These are phyloP conservation scores for Crithidia thermophila DNA, from an alignment of 208 protist species.

Conservation along the genomic window DNA sequence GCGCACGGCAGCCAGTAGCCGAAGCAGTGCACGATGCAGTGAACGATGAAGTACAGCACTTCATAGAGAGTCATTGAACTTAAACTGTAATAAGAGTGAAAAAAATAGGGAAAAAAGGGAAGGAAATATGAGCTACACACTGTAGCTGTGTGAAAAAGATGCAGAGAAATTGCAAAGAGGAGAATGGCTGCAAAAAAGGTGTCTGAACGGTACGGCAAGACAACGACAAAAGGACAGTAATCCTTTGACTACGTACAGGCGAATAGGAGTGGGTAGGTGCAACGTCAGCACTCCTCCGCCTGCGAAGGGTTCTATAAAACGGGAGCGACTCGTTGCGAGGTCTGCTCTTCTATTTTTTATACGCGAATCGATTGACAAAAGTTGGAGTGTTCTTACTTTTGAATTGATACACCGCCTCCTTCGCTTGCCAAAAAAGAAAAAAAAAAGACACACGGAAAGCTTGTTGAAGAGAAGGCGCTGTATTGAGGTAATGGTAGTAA, in stretches of 20 bases:
- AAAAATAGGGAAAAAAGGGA: constrained; percentile 19
- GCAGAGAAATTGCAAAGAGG: constrained; percentile 1
- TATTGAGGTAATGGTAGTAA: not conserved
- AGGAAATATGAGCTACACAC: constrained; percentile 1
- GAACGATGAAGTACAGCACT: constrained; percentile 38
- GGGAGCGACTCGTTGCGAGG: too few relatives aligned
- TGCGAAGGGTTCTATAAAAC: too few relatives aligned
- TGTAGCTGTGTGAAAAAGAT: too few relatives aligned
- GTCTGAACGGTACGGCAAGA: too few relatives aligned
- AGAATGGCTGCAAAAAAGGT: too few relatives aligned
- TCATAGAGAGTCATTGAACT: constrained; percentile 12
- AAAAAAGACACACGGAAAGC: constrained; percentile 1
- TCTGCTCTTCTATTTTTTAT: too few relatives aligned
- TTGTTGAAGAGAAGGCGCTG: not conserved
- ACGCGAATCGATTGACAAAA: not conserved
- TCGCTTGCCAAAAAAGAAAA: not conserved
- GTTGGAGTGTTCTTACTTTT: not conserved
- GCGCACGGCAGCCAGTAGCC: constrained; percentile 35
- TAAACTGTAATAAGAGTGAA: not conserved
- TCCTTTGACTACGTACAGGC: too few relatives aligned
- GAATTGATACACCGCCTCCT: too few relatives aligned
- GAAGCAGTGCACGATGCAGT: constrained; percentile 45
- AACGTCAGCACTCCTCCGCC: too few relatives aligned
- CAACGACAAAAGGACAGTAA: too few relatives aligned
- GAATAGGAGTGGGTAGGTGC: too few relatives aligned